Conservation (phyloP, 805 yeast genomes). For the Jamesozyma jinghongensis region DNA sequence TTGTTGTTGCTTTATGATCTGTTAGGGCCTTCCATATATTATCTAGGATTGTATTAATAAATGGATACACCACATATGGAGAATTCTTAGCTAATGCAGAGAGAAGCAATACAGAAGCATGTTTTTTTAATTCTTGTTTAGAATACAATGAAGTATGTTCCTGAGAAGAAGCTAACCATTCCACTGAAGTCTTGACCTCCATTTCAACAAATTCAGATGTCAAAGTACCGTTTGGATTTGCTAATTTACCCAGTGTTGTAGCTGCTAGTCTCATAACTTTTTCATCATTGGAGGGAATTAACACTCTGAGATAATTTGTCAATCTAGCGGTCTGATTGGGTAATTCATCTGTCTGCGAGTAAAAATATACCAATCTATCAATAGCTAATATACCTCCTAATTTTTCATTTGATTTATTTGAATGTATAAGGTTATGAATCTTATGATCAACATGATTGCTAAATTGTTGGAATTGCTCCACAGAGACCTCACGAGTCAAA, state of each 20-base stretch:
- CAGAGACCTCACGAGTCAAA: slow-evolving; percentile 64
- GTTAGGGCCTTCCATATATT: slow-evolving; percentile 77
- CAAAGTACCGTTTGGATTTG: slow-evolving; percentile 64
- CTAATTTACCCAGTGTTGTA: slow-evolving; percentile 70
- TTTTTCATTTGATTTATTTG: slow-evolving; percentile 55
- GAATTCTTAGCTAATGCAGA: slow-evolving; percentile 73
- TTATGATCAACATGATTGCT: slow-evolving; percentile 75
- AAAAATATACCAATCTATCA: slow-evolving; percentile 71
- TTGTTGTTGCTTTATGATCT: slow-evolving; percentile 58
- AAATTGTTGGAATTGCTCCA: slow-evolving; percentile 68
- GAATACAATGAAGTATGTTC: slow-evolving; percentile 25
- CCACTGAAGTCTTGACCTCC: slow-evolving; percentile 77
- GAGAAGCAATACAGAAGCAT: slow-evolving; percentile 77
- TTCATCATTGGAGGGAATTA: slow-evolving; percentile 67
- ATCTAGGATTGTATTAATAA: slow-evolving; percentile 63
- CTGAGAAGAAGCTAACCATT: slow-evolving; percentile 58
- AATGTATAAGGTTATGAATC: slow-evolving; percentile 68
- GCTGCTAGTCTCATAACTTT: slow-evolving; percentile 79
- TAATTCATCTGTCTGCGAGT: slow-evolving; percentile 66
- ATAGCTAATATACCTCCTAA: slow-evolving; percentile 88
- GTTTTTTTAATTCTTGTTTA: slow-evolving; percentile 71
- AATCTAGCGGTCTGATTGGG: slow-evolving; percentile 77
- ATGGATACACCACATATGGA: slow-evolving; percentile 68
- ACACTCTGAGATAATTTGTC: slow-evolving; percentile 67
- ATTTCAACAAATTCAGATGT: slow-evolving; percentile 86